Conservation (phyloP, 768 basidiomycete species). For the Rhodotorula taiwanensis region DNA sequence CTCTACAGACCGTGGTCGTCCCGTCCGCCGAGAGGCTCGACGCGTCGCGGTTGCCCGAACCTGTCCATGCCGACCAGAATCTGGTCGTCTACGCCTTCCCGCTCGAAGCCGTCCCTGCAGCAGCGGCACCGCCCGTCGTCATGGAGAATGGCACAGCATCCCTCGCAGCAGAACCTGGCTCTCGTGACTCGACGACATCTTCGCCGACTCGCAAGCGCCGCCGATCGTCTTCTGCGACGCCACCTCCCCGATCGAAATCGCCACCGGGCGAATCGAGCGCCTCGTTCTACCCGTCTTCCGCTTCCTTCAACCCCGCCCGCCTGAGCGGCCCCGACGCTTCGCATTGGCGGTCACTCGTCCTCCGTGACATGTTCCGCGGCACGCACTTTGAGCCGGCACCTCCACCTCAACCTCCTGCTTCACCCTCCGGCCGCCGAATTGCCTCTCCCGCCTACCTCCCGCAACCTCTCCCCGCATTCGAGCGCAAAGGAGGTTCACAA, state of each 20-base stretch:
- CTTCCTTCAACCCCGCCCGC: slow-evolving; percentile 18
- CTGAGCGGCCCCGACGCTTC: slow-evolving; percentile 4
- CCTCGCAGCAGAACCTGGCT: not conserved
- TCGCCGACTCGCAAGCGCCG: slow-evolving; percentile 35
- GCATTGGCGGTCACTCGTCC: slow-evolving; percentile 38
- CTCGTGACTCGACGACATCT: not conserved
- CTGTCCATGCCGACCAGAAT: slow-evolving; percentile 43
- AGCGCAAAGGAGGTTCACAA: slow-evolving; percentile 5
- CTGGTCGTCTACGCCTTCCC: slow-evolving; percentile 62
- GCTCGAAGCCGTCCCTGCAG: no score
- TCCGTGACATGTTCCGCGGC: slow-evolving; percentile 44
- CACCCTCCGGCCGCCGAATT: slow-evolving; percentile 12
- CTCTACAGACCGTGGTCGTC: slow-evolving; percentile 49
- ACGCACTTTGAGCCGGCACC: slow-evolving; percentile 9
- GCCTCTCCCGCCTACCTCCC: slow-evolving; percentile 25
- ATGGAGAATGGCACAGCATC: no score
- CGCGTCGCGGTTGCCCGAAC: slow-evolving; percentile 17
- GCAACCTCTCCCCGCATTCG: slow-evolving; percentile 21
- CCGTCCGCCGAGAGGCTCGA: slow-evolving; percentile 27
- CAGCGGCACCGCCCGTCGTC: no score
- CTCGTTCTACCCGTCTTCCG: slow-evolving; percentile 1
- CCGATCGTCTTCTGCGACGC: slow-evolving; percentile 34
- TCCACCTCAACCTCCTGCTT: not conserved
- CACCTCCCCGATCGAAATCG: slow-evolving; percentile 27
- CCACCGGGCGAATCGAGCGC: slow-evolving; percentile 2